Percentiles rank a stretch among this genome's conserved stretches.
These are phyloP conservation scores for Ocimum tenuiflorum DNA, from an alignment of 257 asterid genomes.

Conservation along the genomic window DNA sequence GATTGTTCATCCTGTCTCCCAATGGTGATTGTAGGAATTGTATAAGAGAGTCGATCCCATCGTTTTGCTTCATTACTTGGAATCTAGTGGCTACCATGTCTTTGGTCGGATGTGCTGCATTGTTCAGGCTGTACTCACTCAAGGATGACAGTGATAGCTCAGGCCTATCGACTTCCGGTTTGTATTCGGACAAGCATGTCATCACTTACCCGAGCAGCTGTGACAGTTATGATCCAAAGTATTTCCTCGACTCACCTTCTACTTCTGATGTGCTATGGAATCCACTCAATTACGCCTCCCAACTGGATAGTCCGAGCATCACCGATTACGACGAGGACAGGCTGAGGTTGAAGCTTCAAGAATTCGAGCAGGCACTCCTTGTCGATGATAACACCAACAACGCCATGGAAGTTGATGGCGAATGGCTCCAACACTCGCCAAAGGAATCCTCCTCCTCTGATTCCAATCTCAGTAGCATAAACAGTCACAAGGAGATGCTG, in stretches of 20 bases:
- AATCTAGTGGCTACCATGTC: too few relatives aligned
- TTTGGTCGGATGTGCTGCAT: too few relatives aligned
- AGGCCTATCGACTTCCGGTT: slow-evolving; percentile 3
- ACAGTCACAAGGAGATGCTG: slow-evolving; percentile 34
- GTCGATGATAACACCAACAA: slow-evolving; percentile 22
- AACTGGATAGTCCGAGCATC: slow-evolving; percentile 34
- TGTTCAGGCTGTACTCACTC: too few relatives aligned
- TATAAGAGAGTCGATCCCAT: too few relatives aligned
- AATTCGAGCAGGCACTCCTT: slow-evolving; percentile 75
- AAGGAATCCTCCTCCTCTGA: slow-evolving; percentile 62
- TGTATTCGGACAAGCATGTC: not conserved
- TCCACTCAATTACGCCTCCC: slow-evolving; percentile 11
- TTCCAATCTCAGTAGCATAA: slow-evolving; percentile 48
- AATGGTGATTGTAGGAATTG: slow-evolving; percentile 4
- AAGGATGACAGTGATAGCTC: too few relatives aligned
- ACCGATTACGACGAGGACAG: slow-evolving; percentile 45
- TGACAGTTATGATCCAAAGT: slow-evolving; percentile 17
- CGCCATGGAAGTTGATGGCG: slow-evolving; percentile 46
- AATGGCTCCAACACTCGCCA: slow-evolving; percentile 54
- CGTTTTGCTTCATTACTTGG: too few relatives aligned
- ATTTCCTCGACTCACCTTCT: slow-evolving; percentile 8
- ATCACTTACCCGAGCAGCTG: slow-evolving; percentile 1
- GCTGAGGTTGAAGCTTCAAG: slow-evolving; percentile 67
- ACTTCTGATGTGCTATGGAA: not conserved
- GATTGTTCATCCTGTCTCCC: not conserved